phyloP scores from a whole-genome alignment of 257 asterid genomes.

The Solanum phureja region DNA sequence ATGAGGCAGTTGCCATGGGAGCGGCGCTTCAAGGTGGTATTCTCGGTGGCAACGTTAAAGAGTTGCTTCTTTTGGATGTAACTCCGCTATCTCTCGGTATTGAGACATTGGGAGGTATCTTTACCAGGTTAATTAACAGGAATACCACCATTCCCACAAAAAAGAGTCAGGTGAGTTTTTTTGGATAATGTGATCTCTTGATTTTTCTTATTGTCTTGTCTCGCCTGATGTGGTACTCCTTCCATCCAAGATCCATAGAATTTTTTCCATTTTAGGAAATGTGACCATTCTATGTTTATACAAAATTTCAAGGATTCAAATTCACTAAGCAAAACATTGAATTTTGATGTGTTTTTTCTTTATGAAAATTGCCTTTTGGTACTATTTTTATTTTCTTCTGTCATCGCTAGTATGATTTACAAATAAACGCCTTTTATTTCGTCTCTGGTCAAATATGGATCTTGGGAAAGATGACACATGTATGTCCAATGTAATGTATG shows the following conservation, averaged over 20 bases:
- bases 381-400: neutral
- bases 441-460: neutral
- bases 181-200: neutral
- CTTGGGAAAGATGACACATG: neutral
- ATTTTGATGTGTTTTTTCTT: neutral
- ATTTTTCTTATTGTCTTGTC: neutral
- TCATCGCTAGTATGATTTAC: neutral
- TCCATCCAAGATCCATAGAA: neutral
- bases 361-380: neutral
- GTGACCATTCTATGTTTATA: neutral
- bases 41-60: slow-evolving; percentile 75
- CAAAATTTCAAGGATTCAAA: neutral
- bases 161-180: slow-evolving; percentile 49
- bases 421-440: neutral
- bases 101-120: slow-evolving; percentile 72
- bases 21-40: slow-evolving; percentile 84
- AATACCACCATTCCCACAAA: slow-evolving; percentile 78
- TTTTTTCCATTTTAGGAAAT: neutral
- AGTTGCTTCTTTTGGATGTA: slow-evolving; percentile 69
- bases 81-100: slow-evolving; percentile 79
- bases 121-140: slow-evolving; percentile 61
- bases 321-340: neutral
- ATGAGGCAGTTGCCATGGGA: slow-evolving; percentile 86
- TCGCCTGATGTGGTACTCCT: neutral
- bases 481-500: neutral